phyloP scores from a whole-genome alignment of 495 filamentous ascomycete species.

The Cercophora samala region DNA sequence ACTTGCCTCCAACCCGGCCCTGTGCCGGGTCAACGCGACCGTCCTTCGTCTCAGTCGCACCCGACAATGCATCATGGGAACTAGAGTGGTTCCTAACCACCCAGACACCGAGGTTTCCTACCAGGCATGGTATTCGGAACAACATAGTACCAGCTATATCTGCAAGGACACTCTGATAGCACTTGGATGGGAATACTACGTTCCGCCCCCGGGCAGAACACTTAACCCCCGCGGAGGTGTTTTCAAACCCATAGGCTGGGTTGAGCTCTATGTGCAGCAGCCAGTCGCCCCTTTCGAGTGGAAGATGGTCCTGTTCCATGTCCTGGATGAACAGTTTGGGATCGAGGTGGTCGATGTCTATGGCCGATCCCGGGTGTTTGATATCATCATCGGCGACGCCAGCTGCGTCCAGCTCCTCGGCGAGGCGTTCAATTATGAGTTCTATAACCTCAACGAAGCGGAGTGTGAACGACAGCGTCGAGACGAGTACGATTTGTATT shows the following conservation, averaged over 20 bases:
- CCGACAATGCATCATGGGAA: neutral
- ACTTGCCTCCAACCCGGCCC: neutral
- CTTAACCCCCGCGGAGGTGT: neutral
- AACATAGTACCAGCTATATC: neutral
- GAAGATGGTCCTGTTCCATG: neutral
- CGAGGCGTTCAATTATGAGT: neutral
- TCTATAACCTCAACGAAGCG: neutral
- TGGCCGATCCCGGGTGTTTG: neutral
- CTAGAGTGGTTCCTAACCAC: neutral
- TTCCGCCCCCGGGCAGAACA: neutral
- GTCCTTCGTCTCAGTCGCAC: neutral
- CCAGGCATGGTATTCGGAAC: neutral
- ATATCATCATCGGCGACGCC: neutral
- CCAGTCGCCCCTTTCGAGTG: neutral
- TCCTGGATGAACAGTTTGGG: neutral
- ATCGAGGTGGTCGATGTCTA: neutral
- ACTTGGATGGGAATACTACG: neutral
- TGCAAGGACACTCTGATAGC: neutral
- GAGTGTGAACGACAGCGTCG: neutral
- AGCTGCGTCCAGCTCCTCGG: neutral
- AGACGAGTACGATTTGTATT: neutral
- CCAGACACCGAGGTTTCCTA: neutral
- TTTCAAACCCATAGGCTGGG: neutral
- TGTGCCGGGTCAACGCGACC: neutral
- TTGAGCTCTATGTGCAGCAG: neutral